Conservation (phyloP, 345 rosid genomes). For the Lumnitzera racemosa region DNA sequence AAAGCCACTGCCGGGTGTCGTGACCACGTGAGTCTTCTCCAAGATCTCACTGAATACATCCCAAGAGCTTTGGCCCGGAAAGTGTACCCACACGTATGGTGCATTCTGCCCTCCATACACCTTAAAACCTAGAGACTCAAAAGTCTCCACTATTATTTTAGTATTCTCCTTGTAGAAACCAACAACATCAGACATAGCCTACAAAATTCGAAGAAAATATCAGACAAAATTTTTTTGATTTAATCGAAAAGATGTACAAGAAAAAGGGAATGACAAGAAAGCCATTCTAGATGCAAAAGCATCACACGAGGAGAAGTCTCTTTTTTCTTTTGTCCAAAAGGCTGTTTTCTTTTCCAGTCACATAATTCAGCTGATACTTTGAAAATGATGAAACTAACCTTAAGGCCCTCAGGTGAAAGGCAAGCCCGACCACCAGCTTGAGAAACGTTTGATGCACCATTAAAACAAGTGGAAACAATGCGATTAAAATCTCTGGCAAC, state of each 20-base stretch:
- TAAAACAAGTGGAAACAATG: conserved; percentile 78
- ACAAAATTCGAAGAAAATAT: conserved; percentile 9
- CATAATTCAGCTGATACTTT: not conserved
- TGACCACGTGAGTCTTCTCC: conserved; percentile 89
- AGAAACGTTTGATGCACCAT: conserved; percentile 82
- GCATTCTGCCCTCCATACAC: conserved; percentile 88
- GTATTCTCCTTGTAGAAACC: conserved; percentile 94
- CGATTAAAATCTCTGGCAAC: conserved; percentile 89
- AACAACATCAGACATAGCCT: conserved; percentile 83
- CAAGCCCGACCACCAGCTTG: conserved; percentile 97
- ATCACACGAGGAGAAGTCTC: too few species aligned
- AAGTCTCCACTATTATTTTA: conserved; percentile 66
- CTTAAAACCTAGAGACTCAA: conserved; percentile 72
- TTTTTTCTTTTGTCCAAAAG: too few species aligned
- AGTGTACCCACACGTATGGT: conserved; percentile 93
- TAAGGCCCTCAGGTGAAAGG: conserved; percentile 75
- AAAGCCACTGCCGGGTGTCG: conserved; percentile 90
- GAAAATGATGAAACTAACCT: conserved; percentile 26
- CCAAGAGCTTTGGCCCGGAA: conserved; percentile 97
- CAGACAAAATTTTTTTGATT: not conserved
- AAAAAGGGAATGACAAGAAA: too few species aligned
- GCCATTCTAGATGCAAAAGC: too few species aligned
- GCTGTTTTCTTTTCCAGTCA: too few species aligned
- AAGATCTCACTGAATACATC: conserved; percentile 88
- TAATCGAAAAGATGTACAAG: not conserved